Base-by-base conservation (phyloP, 2,329 filamentous ascomycete species). In the Trichoderma endophyticum region DNA sequence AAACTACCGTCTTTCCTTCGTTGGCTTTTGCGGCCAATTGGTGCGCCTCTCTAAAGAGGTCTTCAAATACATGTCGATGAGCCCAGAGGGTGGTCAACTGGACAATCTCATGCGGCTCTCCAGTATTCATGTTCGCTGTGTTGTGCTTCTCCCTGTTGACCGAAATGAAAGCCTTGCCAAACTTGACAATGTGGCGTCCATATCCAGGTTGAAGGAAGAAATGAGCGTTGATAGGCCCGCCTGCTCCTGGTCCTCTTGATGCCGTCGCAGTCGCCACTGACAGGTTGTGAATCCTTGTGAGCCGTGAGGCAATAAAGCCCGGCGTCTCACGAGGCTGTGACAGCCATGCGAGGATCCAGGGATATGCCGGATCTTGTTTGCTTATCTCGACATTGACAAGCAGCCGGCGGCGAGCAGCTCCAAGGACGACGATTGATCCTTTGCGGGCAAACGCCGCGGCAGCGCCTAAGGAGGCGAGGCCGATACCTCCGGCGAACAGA, bases 311-410 rank as follows among this genome's bases (percentile, higher is more conserved):
- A 43, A 91, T 82, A 78, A 87, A 92, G 73, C 86, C 93, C 76
- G 78, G 84, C 78, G 85, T 82, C 70, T 90, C 87, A 66, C 94
- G 93, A 75, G 94, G 93, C 71, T 93, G 88, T 7, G 94, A 95
- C 80, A 99, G 92, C 95, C 96, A 99, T 75, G 95, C 91, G 11
- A 99, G 87, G 56, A 99, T 90, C 95, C 95, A 98, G 54, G 91
- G 91, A 80, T 98, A 99, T 2, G 95, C 95, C 59, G 94, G 90
- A 82, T 99, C 96, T 77, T 95, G 93, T 79, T 94, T 93, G 81
- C 93, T 95, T 81, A 99, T 97, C 82, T 99, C 96, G 77, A 99
- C 90, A 78, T 98, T 94, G 77, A 98, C 93, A 34, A 99, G 90
- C 83, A 99, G 90, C 63, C 95, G 93, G 68, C 92, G 91, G 64